These are phyloP conservation scores for Colletotrichum shisoi DNA, from an alignment of 2,329 filamentous ascomycete genomes.

Conservation along the genomic window DNA sequence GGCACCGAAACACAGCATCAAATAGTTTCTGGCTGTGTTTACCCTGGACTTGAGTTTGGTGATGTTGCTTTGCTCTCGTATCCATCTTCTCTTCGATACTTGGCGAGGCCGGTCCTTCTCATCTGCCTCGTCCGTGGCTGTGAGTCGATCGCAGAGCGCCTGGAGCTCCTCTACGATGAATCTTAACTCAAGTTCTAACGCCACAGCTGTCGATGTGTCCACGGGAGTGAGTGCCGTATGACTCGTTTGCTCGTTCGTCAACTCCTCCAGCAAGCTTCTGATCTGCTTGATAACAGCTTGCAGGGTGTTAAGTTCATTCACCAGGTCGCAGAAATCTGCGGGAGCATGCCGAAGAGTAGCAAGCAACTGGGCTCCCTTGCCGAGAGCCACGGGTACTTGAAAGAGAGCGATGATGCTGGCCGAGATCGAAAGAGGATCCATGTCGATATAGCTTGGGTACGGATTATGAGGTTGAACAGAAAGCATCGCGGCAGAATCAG, in stretches of 20 bases:
- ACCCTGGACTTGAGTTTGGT: slow-evolving; percentile 4
- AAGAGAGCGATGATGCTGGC: slow-evolving; percentile 21
- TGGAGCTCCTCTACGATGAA: slow-evolving; percentile 4
- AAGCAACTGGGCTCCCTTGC: slow-evolving; percentile 14
- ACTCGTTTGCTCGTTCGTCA: not conserved
- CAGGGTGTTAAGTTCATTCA: slow-evolving; percentile 8
- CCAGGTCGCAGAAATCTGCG: slow-evolving; percentile 22
- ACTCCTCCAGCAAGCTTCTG: slow-evolving; percentile 3
- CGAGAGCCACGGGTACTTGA: slow-evolving; percentile 10
- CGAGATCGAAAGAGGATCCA: slow-evolving; percentile 19
- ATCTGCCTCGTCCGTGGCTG: not conserved
- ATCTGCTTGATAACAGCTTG: slow-evolving; percentile 16
- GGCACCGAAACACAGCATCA: slow-evolving; percentile 12
- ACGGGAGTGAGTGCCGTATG: not conserved
- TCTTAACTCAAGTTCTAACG: slow-evolving; percentile 6
- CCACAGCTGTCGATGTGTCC: not conserved
- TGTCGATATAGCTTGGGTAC: not conserved
- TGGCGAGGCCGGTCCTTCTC: not conserved
- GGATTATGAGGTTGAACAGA: not conserved
- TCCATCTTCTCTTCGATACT: slow-evolving; percentile 18
- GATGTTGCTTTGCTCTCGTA: slow-evolving; percentile 14
- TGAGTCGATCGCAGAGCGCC: slow-evolving; percentile 12
- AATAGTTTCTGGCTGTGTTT: not conserved
- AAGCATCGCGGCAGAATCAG: not conserved
- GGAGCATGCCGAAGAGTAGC: slow-evolving; percentile 13